Evolutionary conservation across 768 basidiomycete species (phyloP).

Genomic region (Tephrocybe sp.): DNA sequence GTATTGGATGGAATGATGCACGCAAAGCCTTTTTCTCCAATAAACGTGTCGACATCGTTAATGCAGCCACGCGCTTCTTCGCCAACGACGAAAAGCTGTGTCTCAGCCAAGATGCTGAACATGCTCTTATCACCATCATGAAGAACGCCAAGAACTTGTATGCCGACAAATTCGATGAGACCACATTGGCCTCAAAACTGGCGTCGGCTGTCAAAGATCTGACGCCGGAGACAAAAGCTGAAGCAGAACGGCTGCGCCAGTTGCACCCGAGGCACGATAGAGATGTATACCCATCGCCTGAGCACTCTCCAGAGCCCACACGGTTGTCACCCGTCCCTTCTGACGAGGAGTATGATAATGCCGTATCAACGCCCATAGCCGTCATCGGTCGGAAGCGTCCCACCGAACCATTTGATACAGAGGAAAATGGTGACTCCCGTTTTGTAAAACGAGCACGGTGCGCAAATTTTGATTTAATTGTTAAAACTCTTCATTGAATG

Average conservation of each 20-base stretch:
- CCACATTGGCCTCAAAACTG: constrained; percentile 24
- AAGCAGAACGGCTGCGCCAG: constrained; percentile 7
- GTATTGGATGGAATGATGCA: constrained; percentile 51
- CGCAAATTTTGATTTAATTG: background rate
- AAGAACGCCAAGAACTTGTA: constrained; percentile 20
- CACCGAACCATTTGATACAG: background rate
- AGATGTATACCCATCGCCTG: constrained; percentile 19
- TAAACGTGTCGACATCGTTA: constrained; percentile 33
- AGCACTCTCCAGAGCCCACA: constrained; percentile 11
- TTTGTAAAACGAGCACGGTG: constrained; percentile 18
- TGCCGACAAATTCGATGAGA: constrained; percentile 21
- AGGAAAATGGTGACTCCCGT: background rate
- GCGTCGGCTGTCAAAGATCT: constrained; percentile 27
- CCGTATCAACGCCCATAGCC: background rate
- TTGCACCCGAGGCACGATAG: constrained; percentile 3
- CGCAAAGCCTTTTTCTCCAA: constrained; percentile 30
- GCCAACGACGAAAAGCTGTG: constrained; percentile 17
- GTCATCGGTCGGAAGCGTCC: constrained; percentile 15
- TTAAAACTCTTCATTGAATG: background rate
- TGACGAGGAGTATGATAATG: background rate
- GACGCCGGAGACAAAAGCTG: constrained; percentile 19
- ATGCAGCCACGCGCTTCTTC: constrained; percentile 35
- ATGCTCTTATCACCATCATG: constrained; percentile 22
- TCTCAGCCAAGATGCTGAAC: constrained; percentile 19
- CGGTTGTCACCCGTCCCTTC: background rate